Evolutionary conservation across 495 filamentous ascomycete species (phyloP).

Genomic region (Penicillium antarcticum): DNA sequence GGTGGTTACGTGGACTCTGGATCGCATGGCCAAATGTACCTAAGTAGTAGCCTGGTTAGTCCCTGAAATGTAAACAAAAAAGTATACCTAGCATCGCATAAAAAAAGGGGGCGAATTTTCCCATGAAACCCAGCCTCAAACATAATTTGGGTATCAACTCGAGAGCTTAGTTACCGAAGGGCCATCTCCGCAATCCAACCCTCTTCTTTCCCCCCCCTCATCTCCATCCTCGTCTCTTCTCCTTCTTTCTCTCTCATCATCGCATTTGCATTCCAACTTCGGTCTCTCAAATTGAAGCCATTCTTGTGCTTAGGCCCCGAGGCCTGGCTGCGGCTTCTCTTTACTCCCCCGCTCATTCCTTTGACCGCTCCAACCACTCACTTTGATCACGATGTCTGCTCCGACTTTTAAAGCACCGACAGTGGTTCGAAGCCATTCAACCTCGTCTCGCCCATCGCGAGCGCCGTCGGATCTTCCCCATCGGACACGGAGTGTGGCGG

Average conservation of each 20-base stretch:
- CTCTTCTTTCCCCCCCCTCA: slow-evolving; percentile 3
- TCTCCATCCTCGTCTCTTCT: slow-evolving; percentile 1
- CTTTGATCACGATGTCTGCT: slow-evolving; percentile 42
- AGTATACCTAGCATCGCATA: neutral
- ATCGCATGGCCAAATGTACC: neutral
- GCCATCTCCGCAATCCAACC: slow-evolving; percentile 10
- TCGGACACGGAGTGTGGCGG: slow-evolving; percentile 53
- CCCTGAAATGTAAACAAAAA: neutral
- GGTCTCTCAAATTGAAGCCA: neutral
- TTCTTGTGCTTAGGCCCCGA: slow-evolving; percentile 1
- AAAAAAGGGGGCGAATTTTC: slow-evolving; percentile 1
- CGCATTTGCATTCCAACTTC: neutral
- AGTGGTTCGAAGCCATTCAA: slow-evolving; percentile 53
- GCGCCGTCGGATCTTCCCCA: slow-evolving; percentile 52
- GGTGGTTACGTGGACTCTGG: slow-evolving; percentile 8
- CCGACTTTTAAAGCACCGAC: slow-evolving; percentile 44
- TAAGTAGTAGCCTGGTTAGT: neutral
- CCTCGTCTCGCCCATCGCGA: slow-evolving; percentile 48
- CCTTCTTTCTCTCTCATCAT: neutral
- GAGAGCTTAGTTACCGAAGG: slow-evolving; percentile 3
- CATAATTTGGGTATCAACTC: slow-evolving; percentile 13
- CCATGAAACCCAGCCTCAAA: slow-evolving; percentile 7
- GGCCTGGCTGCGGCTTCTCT: slow-evolving; percentile 16
- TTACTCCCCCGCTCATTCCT: slow-evolving; percentile 15
- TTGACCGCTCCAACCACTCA: slow-evolving; percentile 24